Base-by-base conservation (phyloP, 129 eudicot genomes). In the Saussurea involucrata region DNA sequence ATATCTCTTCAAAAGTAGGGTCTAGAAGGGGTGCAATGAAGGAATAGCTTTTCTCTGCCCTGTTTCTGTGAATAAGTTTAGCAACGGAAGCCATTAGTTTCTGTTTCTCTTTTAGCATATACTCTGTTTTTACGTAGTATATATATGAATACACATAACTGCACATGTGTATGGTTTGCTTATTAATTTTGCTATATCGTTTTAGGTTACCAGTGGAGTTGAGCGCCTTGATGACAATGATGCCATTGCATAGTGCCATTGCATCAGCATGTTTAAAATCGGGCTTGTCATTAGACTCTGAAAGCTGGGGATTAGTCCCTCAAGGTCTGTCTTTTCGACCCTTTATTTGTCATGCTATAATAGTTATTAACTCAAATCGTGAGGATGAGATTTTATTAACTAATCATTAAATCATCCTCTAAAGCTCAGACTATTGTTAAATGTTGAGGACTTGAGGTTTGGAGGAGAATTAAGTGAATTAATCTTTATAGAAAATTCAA, bases 241-340 rank as follows among this genome's bases (percentile, higher is more conserved):
- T 89, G 83, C 95, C 95, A 17, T 65, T 89, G 86, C 91, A 89
- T 82, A 89, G 86, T 75, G 95, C 91, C 22, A 80, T 87, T 73
- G 95, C 95, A 18, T 87, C 95, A 3, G 86, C 95, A 53, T 78
- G 89, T 11, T 80, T 89, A 69, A 81, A 34, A 40, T 89, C 95
- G 4, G 86, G 80, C 15, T 77, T 89, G 78, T 68, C 83, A 4
- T 20, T 78, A 8, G 86, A 89, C 42, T 87, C 95, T 0, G 83
- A 85, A 82, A 77, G 84, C 53, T 87, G 91, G 95, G 87, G 91
- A 33, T 85, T 89, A 76, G 83, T 89, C 81, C 91, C 91, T 83
- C 95, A 89, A 85, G 89, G 95, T 89, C 4, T 28, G 87, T 32
- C 77, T 31, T 31, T 70, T 73, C n/a, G 11, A 32, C 6, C 2